Base-by-base conservation (phyloP, 345 rosid genomes). In the Laguncularia racemosa region DNA sequence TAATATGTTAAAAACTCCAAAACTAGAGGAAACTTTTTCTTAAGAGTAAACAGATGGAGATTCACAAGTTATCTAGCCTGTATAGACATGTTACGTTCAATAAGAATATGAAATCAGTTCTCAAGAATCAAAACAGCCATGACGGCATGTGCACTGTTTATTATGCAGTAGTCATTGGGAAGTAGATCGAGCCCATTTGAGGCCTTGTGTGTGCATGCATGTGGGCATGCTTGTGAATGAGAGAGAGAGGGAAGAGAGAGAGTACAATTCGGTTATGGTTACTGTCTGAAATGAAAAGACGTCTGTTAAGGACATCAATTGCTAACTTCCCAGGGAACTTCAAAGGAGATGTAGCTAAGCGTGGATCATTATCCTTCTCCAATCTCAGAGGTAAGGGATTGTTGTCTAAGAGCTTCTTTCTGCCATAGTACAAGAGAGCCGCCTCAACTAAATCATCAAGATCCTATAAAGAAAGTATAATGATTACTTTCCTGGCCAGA, bases 321-420 rank as follows among this genome's bases (percentile, higher is more conserved):
- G 93, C 93, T 78, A 92, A 69, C 80, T 92, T 92, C 56, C 98
- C 93, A 2, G 96, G 98, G 76, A 84, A 92, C 78, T 92, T 92
- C 79, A 92, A 62, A 52, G 93, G 98, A 67, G 96, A 88, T 15
- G 83, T 72, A 20, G 73, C 62, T 51, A 86, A 76, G 65, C 91
- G 93, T 26, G 89, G 84, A 73, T 88, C 96, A 0, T 77, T 92
- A 63, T 86, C 83, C 76, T 84, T 88, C 79, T 88, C 96, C 77
- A 89, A 78, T 47, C 71, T 77, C 73, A 75, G 46, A 52, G 96
- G 93, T 68, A 92, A 75, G 2, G 91, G 86, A 58, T 71, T 56
- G 65, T 67, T 74, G 68, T 88, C 82, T 49, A 92, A 77, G 57
- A 80, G 57, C 58, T 83, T 86, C 83, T 81, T 92, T 63, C 68